Evolutionary conservation across 768 basidiomycete species (phyloP).

Genomic region (Russula foetens): DNA sequence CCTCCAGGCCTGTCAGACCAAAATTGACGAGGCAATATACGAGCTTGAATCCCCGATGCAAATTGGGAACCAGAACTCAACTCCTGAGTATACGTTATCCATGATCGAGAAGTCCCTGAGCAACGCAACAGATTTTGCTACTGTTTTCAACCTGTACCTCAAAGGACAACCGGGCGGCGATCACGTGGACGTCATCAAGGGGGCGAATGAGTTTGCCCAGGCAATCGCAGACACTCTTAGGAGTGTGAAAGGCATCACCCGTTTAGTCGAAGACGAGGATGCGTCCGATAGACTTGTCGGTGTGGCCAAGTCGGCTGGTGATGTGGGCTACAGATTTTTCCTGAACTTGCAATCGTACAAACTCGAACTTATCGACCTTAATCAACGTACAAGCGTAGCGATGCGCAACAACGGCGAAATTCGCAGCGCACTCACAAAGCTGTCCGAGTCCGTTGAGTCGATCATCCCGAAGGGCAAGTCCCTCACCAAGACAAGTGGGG

Average conservation of each 20-base stretch:
- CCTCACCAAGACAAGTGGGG: constrained; percentile 73
- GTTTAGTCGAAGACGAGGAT: constrained; percentile 85
- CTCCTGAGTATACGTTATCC: constrained; percentile 94
- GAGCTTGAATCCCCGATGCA: constrained; percentile 95
- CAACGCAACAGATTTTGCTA: constrained; percentile 94
- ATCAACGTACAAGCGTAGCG: constrained; percentile 76
- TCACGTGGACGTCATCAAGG: constrained; percentile 96
- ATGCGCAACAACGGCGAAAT: constrained; percentile 85
- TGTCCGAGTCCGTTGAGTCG: constrained; percentile 81
- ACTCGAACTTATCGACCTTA: constrained; percentile 63
- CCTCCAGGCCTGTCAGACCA: constrained; percentile 90
- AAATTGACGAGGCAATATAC: constrained; percentile 95
- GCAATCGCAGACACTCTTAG: constrained; percentile 84
- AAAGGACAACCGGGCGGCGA: constrained; percentile 84
- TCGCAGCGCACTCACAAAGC: constrained; percentile 70
- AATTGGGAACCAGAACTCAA: constrained; percentile 93
- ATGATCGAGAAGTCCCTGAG: constrained; percentile 97
- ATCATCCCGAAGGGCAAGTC: constrained; percentile 80
- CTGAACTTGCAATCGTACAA: constrained; percentile 95
- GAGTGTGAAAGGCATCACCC: constrained; percentile 94
- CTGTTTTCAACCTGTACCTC: constrained; percentile 86
- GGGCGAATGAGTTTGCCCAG: constrained; percentile 94
- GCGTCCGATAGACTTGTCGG: constrained; percentile 83
- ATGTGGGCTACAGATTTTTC: constrained; percentile 87
- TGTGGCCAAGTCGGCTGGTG: constrained; percentile 80